phyloP scores from a whole-genome alignment of 768 basidiomycete genomes.

The Lactifluus pinguis region DNA sequence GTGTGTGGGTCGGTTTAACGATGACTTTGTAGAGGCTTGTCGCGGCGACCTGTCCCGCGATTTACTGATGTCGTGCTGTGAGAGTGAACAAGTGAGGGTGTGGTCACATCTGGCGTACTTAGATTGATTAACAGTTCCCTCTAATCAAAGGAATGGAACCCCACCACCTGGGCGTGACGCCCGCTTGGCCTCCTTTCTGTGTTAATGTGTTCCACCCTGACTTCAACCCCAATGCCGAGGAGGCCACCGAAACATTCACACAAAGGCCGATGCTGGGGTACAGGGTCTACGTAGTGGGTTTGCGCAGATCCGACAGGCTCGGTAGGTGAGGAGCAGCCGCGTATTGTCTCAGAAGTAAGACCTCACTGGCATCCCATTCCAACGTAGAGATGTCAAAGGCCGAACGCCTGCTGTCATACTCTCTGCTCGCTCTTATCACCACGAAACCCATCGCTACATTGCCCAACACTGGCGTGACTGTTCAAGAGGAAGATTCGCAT shows the following conservation, averaged over 20 bases:
- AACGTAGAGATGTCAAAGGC: conserved; percentile 69
- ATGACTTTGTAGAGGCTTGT: conserved; percentile 75
- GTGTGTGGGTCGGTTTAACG: conserved; percentile 70
- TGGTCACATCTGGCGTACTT: background rate
- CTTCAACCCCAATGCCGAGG: conserved; percentile 72
- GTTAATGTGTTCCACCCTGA: conserved; percentile 76
- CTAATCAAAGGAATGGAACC: conserved; percentile 61
- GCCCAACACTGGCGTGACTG: conserved; percentile 31
- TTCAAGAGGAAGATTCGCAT: conserved; percentile 20
- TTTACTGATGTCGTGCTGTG: conserved; percentile 73
- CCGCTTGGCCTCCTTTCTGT: conserved; percentile 71
- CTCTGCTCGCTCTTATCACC: conserved; percentile 66
- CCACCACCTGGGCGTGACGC: conserved; percentile 47
- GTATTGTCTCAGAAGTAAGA: background rate
- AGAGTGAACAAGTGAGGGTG: conserved; percentile 57
- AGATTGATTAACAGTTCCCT: background rate
- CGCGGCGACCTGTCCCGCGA: conserved; percentile 67
- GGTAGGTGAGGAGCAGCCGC: conserved; percentile 43
- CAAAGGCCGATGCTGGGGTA: conserved; percentile 57
- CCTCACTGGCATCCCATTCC: background rate
- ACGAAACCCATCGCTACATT: conserved; percentile 49
- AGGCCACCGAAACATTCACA: conserved; percentile 52
- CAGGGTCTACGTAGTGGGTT: conserved; percentile 58
- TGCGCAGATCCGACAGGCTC: conserved; percentile 50
- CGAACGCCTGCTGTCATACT: conserved; percentile 64